Conservation (phyloP, 768 basidiomycete genomes). For the Tricholoma bakamatsutake region DNA sequence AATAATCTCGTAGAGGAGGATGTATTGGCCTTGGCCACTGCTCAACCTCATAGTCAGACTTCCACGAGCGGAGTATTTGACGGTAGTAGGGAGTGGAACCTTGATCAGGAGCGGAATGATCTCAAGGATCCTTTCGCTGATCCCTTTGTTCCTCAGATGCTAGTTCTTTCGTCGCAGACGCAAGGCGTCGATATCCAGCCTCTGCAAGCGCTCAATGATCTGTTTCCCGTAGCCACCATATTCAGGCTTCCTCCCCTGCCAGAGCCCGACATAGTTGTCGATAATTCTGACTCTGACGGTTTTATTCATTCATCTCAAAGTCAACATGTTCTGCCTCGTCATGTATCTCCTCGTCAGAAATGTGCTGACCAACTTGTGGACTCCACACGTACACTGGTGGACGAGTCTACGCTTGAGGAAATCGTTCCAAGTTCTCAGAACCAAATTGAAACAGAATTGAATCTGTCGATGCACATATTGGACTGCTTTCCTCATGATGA, state of each 20-base stretch:
- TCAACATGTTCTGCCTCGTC: conserved; percentile 20
- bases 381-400: conserved; percentile 1
- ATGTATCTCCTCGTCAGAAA: conserved; percentile 18
- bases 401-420: conserved; percentile 16
- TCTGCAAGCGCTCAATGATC: background rate
- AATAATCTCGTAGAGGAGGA: background rate
- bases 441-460: conserved; percentile 33
- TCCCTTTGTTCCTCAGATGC: conserved; percentile 2
- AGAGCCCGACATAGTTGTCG: background rate
- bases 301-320: conserved; percentile 31
- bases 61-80: background rate
- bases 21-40: background rate
- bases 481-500: background rate
- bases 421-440: conserved; percentile 42
- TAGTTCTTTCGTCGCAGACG: conserved; percentile 33
- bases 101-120: background rate
- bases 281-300: conserved; percentile 12
- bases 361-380: background rate
- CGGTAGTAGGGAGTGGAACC: background rate
- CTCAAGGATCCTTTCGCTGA: background rate
- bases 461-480: conserved; percentile 9
- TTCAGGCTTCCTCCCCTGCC: conserved; percentile 3
- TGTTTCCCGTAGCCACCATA: conserved; percentile 2
- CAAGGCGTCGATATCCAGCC: conserved; percentile 17
- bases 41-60: background rate